Conservation (phyloP, 2,329 filamentous ascomycete species). For the Ascochyta viciae-villosae region DNA sequence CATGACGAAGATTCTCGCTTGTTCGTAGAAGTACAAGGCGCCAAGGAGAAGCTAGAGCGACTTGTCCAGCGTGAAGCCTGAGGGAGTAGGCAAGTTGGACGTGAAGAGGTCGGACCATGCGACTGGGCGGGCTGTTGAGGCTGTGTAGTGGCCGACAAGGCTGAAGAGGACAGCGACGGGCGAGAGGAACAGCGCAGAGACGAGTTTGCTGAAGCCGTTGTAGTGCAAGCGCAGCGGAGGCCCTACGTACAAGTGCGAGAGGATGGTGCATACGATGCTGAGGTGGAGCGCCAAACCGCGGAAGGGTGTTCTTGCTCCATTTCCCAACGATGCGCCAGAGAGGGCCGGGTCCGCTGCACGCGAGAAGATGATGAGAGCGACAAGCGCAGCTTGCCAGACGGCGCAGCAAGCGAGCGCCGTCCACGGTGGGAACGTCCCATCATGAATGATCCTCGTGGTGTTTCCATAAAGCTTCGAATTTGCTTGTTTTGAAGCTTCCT, state of each 20-base stretch:
- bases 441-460: constrained; percentile 5
- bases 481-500: background rate
- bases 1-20: constrained; percentile 10
- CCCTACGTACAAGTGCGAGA: constrained; percentile 9
- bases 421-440: constrained; percentile 4
- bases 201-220: constrained; percentile 8
- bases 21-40: constrained; percentile 10
- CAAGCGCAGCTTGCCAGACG: background rate
- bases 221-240: constrained; percentile 7
- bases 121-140: constrained; percentile 5
- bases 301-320: constrained; percentile 3
- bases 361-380: constrained; percentile 5
- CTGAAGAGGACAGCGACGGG: constrained; percentile 9
- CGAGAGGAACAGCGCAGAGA: constrained; percentile 11
- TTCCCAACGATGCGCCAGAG: background rate
- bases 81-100: constrained; percentile 3
- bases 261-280: constrained; percentile 8
- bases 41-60: constrained; percentile 7
- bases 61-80: constrained; percentile 8
- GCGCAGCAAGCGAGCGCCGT: constrained; percentile 3
- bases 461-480: constrained; percentile 3
- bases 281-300: constrained; percentile 7
- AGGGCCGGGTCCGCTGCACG: constrained; percentile 1
- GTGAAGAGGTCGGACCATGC: constrained; percentile 9
- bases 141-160: constrained; percentile 7